Base-by-base conservation (phyloP, 352 stramenopile species). In the Globisporangium perplexum region DNA sequence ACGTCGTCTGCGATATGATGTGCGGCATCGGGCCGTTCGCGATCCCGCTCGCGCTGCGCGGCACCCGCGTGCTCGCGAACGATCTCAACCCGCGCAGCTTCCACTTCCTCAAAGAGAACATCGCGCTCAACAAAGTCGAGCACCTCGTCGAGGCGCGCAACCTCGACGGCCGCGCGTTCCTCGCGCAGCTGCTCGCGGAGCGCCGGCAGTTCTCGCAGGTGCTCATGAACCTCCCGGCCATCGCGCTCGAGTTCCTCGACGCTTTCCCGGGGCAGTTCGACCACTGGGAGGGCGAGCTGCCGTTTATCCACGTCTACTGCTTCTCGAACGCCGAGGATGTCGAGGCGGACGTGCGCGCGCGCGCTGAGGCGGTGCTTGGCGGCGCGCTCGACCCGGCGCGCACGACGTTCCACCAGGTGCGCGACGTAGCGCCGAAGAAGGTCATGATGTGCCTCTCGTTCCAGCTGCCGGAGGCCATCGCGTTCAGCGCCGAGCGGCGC, bases 391-490 rank as follows among this genome's bases (percentile, higher is more conserved):
- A 86, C 41, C 53, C 61, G 5, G 52, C 57, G 38, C 61, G 55
- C 8, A 86, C 75, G 15, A 71, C 59, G 43, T 82, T 90, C 57
- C 91, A 97, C 67, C 73, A 93, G 14, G 95, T 99, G 35, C 76
- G 96, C 51, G 92, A 99, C 62, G 95, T 99, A 10, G 83, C 96
- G 3, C 96, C 96, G 1, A 98, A 97, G 62, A 98, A 98, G 68
- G 90, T 97, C 57, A 99, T 99, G 96, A 85, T 98, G 49, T 98
- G 95, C 68, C 86, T 98, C 31, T 97, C 87, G 30, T 98, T 99
- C 71, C 62, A 81, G 51, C 62, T 98, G n/a, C 93, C 96, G 1
- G 70, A 77, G 45, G 65, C 62, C 2, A 83, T 88, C 35, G 81
- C 77, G 4, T 88, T 79, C 62, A 88, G 69, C 28, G 61, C 58